Conservation (phyloP, 208 protist species). For the Trypanosoma theileri region DNA sequence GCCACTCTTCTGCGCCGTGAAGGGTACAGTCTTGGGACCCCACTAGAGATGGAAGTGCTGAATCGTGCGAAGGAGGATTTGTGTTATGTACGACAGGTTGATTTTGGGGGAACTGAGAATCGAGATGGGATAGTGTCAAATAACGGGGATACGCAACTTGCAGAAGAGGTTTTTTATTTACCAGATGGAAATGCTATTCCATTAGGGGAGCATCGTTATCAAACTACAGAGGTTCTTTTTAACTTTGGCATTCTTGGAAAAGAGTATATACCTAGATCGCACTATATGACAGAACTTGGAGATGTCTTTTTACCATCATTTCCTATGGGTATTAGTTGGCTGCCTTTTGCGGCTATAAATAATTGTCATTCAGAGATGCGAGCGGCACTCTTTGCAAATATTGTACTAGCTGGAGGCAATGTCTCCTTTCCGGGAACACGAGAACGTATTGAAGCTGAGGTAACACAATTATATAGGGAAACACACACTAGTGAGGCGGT, state of each 20-base stretch:
- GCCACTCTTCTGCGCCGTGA: conserved; percentile 55
- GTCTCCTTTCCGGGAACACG: conserved; percentile 85
- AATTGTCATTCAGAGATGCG: conserved; percentile 90
- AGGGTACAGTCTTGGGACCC: conserved; percentile 90
- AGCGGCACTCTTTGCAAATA: conserved; percentile 90
- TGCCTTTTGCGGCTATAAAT: conserved; percentile 90
- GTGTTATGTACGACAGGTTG: conserved; percentile 73
- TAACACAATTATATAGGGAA: conserved; percentile 84
- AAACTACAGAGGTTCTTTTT: conserved; percentile 84
- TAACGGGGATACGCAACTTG: not conserved
- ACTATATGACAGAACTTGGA: conserved; percentile 82
- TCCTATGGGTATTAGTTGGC: conserved; percentile 88
- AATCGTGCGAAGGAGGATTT: conserved; percentile 91
- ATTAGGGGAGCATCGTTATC: conserved; percentile 59
- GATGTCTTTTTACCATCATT: conserved; percentile 83
- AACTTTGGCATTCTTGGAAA: conserved; percentile 75
- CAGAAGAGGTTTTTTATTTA: conserved; percentile 62
- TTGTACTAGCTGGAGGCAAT: conserved; percentile 92
- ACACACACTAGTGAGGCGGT: conserved; percentile 84
- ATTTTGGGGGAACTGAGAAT: not conserved
- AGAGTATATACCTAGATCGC: conserved; percentile 64
- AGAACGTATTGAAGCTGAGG: conserved; percentile 83
- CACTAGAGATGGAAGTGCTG: conserved; percentile 83
- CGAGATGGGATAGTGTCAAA: not conserved
- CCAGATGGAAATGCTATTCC: conserved; percentile 89